These are phyloP conservation scores for Rhododendron ferrugineum DNA, from an alignment of 148 eudicot genomes.

Conservation along the genomic window DNA sequence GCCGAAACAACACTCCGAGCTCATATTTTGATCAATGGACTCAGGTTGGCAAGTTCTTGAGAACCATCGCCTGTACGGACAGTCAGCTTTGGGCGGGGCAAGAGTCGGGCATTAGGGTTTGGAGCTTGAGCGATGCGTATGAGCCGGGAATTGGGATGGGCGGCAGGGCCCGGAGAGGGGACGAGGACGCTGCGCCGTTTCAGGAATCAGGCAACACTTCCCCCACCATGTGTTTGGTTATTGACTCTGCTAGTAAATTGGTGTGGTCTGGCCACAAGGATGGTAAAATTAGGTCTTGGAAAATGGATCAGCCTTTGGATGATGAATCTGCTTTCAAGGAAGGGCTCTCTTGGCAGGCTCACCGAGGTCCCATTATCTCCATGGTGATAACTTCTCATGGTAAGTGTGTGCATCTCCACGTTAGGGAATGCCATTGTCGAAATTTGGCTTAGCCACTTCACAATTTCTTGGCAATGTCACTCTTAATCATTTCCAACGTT, in stretches of 20 bases:
- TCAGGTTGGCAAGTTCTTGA: slow-evolving; percentile 58
- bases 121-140: slow-evolving; percentile 60
- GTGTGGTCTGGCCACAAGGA: slow-evolving; percentile 98
- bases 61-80: slow-evolving; percentile 79
- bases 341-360: slow-evolving; percentile 82
- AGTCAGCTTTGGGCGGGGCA: slow-evolving; percentile 92
- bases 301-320: slow-evolving; percentile 60
- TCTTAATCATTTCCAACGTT: neutral
- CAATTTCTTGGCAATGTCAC: neutral
- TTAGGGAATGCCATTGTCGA: neutral
- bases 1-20: neutral
- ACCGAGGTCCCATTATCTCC: slow-evolving; percentile 73
- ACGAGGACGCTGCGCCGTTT: slow-evolving; percentile 91
- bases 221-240: slow-evolving; percentile 62
- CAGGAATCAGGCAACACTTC: slow-evolving; percentile 59
- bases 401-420: slow-evolving; percentile 13
- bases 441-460: neutral
- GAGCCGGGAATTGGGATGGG: slow-evolving; percentile 66
- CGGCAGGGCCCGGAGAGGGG: slow-evolving; percentile 70
- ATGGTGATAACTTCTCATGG: slow-evolving; percentile 73
- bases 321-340: slow-evolving; percentile 49
- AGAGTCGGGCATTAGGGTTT: slow-evolving; percentile 81
- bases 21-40: neutral
- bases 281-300: slow-evolving; percentile 94
- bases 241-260: slow-evolving; percentile 66